Conservation (phyloP, 176 grass and related monocot genomes). For the Carex parvula region DNA sequence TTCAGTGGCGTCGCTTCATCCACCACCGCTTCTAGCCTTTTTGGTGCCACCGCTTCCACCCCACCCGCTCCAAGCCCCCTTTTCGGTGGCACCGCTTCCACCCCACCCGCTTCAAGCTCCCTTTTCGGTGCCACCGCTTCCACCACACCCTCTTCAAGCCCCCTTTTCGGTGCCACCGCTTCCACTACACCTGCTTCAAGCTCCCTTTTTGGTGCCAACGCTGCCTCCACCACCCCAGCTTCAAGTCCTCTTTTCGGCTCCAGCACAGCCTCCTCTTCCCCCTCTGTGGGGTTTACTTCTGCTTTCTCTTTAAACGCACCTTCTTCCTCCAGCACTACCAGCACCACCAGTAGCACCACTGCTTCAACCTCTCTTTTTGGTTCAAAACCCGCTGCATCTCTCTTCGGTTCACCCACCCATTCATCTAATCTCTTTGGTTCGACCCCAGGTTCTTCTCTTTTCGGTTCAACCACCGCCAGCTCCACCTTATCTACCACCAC, state of each 20-base stretch:
- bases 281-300: slow-evolving; percentile 43
- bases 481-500: neutral
- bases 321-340: neutral
- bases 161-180: slow-evolving; percentile 30
- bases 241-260: slow-evolving; percentile 31
- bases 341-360: slow-evolving; percentile 21
- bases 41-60: neutral
- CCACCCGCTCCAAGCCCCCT: slow-evolving; percentile 23
- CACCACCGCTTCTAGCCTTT: slow-evolving; percentile 30
- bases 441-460: too few species aligned
- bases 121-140: slow-evolving; percentile 28
- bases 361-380: slow-evolving; percentile 16
- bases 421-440: too few species aligned
- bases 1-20: slow-evolving; percentile 9
- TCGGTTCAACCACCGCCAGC: neutral
- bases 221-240: slow-evolving; percentile 33
- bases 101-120: slow-evolving; percentile 7
- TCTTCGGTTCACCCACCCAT: neutral
- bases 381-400: slow-evolving; percentile 2
- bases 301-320: slow-evolving; percentile 30
- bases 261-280: slow-evolving; percentile 26
- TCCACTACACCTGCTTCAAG: slow-evolving; percentile 23
- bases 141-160: neutral
- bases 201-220: slow-evolving; percentile 32
- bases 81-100: slow-evolving; percentile 11